A percentile compares a stretch with the other conserved stretches of the same genome.
Evolutionary conservation across 2,329 filamentous ascomycete genomes (phyloP).

Genomic region (Myriosclerotinia duriaeana): DNA sequence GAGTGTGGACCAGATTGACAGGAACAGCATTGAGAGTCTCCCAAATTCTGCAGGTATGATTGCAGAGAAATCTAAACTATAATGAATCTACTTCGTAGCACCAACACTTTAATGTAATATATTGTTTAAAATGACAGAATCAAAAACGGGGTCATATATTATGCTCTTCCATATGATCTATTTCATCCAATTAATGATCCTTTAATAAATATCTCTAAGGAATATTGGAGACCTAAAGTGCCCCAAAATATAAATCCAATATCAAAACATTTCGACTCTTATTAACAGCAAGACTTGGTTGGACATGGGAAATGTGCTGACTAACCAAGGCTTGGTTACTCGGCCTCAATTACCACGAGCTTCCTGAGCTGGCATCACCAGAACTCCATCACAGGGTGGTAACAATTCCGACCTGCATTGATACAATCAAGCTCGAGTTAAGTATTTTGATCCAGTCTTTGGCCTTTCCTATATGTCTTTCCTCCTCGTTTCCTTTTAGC

Average conservation of each 20-base stretch:
- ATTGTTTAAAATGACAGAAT: background rate
- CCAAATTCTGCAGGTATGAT: slow-evolving; percentile 46
- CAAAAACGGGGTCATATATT: background rate
- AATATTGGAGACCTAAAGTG: background rate
- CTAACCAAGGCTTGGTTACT: slow-evolving; percentile 8
- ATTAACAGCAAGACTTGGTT: background rate
- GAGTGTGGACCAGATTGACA: slow-evolving; percentile 52
- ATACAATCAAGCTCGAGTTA: background rate
- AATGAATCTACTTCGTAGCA: background rate
- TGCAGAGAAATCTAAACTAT: slow-evolving; percentile 40
- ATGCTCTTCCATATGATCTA: background rate
- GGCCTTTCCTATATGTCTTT: background rate
- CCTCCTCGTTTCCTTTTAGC: too few species aligned
- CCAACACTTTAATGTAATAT: background rate
- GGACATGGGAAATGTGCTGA: background rate
- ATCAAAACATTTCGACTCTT: background rate
- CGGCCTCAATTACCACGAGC: slow-evolving; percentile 20
- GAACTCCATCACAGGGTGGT: background rate
- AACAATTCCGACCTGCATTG: slow-evolving; percentile 3
- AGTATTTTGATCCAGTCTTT: background rate
- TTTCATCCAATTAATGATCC: too few species aligned
- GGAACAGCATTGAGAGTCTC: slow-evolving; percentile 44
- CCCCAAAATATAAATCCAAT: background rate
- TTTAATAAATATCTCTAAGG: background rate
- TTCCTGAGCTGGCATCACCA: background rate